Evolutionary conservation across 257 asterid species (phyloP), one percentile per base, ranked within the genome.

Genomic region (Petrea volubilis): DNA sequence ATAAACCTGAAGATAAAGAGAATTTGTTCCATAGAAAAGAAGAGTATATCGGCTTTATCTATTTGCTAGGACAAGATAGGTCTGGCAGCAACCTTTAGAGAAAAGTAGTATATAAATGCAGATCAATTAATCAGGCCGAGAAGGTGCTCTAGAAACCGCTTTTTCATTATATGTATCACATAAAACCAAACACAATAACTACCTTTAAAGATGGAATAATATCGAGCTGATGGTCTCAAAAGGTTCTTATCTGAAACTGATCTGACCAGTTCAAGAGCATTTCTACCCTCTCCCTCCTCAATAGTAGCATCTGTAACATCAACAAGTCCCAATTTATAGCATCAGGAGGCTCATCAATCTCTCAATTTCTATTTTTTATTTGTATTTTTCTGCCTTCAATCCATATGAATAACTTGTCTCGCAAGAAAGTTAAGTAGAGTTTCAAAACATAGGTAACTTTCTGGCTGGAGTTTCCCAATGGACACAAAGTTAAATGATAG

Each of bases 151-250:
- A 49, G 2, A 9, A 60, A 25, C 58, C 50, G 66, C 31, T 33
- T 15, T 33, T 15, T 28, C 28, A 31, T 53, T 12, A 24, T 64
- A 40, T 25, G 70, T 56, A 55, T 12, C 40, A 53, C 59, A 27
- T 13, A 57, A 53, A 70, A 38, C 67, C 78, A 66, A 76, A 80
- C 76, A 68, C 29, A 80, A 55, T 53, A 62, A 53, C 76, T 85
- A 91, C 97, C 98, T 93, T 86, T 93, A 75, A 82, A 89, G 63
- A 83, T 60, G 69, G 98, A 91, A 83, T 81, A 87, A 74, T 85
- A 87, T 78, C 98, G 96, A 75, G 96, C 78, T 43, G 98, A 86
- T 31, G 97, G 96, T 81, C 98, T 93, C 89, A 93, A 87, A 81
- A 93, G 96, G 83, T 91, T 96, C 86, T 91, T 91, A 75, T 89